Conservation (phyloP, 805 yeast genomes). For the Candida montana region DNA sequence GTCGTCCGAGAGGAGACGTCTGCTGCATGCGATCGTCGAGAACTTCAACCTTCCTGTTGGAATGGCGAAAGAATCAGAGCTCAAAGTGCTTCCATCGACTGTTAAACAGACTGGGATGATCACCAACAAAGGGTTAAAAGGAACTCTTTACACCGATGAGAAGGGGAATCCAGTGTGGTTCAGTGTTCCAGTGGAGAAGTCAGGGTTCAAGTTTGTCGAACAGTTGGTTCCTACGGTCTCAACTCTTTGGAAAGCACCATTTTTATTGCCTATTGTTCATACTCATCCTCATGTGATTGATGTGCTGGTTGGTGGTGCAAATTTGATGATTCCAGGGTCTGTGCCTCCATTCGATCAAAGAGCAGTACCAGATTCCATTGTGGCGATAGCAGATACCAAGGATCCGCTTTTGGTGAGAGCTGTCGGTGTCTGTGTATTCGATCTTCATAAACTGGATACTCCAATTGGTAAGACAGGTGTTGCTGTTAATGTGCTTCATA, state of each 20-base stretch:
- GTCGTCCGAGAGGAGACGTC: constrained; percentile 68
- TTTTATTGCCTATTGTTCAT: constrained; percentile 55
- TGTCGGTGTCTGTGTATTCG: constrained; percentile 55
- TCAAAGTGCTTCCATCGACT: constrained; percentile 17
- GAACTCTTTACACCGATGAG: constrained; percentile 60
- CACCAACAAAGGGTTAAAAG: constrained; percentile 45
- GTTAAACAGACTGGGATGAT: constrained; percentile 62
- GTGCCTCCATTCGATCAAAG: constrained; percentile 51
- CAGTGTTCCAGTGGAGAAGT: constrained; percentile 43
- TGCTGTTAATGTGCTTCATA: constrained; percentile 71
- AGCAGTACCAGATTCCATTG: constrained; percentile 49
- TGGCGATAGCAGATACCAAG: constrained; percentile 61
- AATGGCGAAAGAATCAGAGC: constrained; percentile 19
- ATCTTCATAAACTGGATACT: constrained; percentile 38
- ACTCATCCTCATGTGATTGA: constrained; percentile 75
- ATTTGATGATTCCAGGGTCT: constrained; percentile 71
- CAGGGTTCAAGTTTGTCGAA: neutral
- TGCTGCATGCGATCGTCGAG: constrained; percentile 39
- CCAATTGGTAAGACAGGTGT: constrained; percentile 69
- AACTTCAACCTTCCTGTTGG: constrained; percentile 36
- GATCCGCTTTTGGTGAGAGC: constrained; percentile 64
- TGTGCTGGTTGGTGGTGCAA: constrained; percentile 72
- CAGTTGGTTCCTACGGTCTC: constrained; percentile 63
- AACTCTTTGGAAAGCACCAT: constrained; percentile 67
- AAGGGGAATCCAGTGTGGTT: constrained; percentile 71